phyloP scores from a whole-genome alignment of 1,284 basidiomycete genomes.

The Phylloporus gajari region DNA sequence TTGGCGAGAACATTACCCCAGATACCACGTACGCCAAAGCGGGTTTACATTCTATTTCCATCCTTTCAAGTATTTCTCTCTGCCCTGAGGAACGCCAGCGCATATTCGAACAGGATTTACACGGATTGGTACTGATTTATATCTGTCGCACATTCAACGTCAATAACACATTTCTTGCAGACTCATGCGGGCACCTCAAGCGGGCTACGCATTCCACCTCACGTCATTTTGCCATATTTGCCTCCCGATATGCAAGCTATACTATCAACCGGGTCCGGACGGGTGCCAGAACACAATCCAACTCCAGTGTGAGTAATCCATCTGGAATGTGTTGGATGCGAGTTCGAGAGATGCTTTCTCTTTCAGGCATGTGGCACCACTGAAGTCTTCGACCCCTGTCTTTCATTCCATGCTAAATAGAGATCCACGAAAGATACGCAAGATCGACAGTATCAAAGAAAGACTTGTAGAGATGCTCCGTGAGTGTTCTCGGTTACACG shows the following conservation, averaged over 20 bases:
- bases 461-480: slow-evolving; percentile 26
- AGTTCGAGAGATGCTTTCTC: too few relatives aligned
- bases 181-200: too few relatives aligned
- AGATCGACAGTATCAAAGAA: slow-evolving; percentile 16
- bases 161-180: too few relatives aligned
- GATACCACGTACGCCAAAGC: background rate
- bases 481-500: slow-evolving; percentile 1
- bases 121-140: background rate
- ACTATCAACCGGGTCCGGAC: too few relatives aligned
- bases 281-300: too few relatives aligned
- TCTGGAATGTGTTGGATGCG: too few relatives aligned
- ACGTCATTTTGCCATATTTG: too few relatives aligned
- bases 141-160: too few relatives aligned
- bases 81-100: background rate
- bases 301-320: too few relatives aligned
- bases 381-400: background rate
- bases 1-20: background rate
- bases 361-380: too few relatives aligned
- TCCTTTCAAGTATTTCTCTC: background rate
- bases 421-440: background rate
- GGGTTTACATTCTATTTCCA: background rate
- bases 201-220: too few relatives aligned
- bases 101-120: slow-evolving; percentile 1
- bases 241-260: too few relatives aligned
- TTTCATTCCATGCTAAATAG: background rate